These are phyloP conservation scores for Spizellomyces sp. DNA, from an alignment of 192 early-diverging fungal genomes.

Conservation along the genomic window DNA sequence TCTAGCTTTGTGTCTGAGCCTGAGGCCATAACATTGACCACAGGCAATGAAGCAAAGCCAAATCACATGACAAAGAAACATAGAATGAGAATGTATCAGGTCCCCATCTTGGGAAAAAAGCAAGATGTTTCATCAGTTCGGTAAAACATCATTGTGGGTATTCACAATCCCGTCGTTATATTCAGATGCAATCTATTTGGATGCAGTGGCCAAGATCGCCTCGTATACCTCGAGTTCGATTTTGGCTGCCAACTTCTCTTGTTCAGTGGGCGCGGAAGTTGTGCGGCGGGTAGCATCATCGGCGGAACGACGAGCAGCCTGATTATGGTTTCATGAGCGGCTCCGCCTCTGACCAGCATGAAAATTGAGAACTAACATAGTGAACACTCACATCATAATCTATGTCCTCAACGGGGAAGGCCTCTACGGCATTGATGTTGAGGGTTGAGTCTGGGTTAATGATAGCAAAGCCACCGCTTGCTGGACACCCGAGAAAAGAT, in stretches of 20 bases:
- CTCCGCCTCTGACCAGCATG: background rate
- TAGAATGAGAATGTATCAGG: too few relatives aligned
- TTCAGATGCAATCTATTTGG: constrained; percentile 17
- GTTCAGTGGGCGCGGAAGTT: constrained; percentile 63
- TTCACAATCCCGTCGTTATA: too few relatives aligned
- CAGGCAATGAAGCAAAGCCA: too few relatives aligned
- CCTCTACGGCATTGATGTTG: constrained; percentile 98
- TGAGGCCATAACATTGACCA: too few relatives aligned
- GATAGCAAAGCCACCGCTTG: constrained; percentile 94
- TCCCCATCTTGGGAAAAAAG: too few relatives aligned
- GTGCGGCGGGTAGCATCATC: constrained; percentile 79
- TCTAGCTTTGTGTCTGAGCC: too few relatives aligned
- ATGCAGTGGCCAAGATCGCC: constrained; percentile 72
- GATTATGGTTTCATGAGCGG: background rate
- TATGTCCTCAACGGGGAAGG: constrained; percentile 84
- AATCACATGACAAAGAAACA: too few relatives aligned
- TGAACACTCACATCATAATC: constrained; percentile 65
- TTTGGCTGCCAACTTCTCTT: constrained; percentile 78
- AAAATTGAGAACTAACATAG: background rate
- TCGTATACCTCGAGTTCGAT: constrained; percentile 90
- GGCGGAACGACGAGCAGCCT: constrained; percentile 69
- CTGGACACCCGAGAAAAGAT: constrained; percentile 40
- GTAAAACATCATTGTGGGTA: too few relatives aligned
- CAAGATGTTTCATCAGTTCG: too few relatives aligned
- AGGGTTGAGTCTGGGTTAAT: constrained; percentile 95